Conservation (phyloP, 768 basidiomycete genomes). For the Zangia roseola region DNA sequence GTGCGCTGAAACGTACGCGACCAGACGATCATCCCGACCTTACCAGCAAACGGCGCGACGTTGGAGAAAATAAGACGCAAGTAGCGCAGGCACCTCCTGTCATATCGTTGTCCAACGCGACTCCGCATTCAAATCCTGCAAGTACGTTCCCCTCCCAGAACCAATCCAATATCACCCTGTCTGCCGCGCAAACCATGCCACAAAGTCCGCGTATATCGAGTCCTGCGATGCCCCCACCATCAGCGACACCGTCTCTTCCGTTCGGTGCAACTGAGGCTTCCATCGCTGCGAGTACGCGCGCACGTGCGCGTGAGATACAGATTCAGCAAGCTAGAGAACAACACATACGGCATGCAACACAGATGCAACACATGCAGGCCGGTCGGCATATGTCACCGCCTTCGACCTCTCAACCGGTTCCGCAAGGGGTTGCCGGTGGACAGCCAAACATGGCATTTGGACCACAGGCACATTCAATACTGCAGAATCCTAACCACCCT, state of each 20-base stretch:
- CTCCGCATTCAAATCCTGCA: slow-evolving; percentile 23
- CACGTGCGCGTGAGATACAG: slow-evolving; percentile 36
- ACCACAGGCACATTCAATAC: slow-evolving; percentile 42
- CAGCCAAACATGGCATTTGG: slow-evolving; percentile 25
- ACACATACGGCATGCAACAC: slow-evolving; percentile 33
- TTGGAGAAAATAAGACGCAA: slow-evolving; percentile 56
- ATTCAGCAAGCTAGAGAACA: slow-evolving; percentile 36
- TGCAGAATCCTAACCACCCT: slow-evolving; percentile 57
- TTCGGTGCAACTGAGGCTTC: slow-evolving; percentile 35
- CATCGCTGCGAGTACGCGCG: slow-evolving; percentile 30
- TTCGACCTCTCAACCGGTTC: slow-evolving; percentile 23
- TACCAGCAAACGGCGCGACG: slow-evolving; percentile 66
- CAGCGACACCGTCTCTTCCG: slow-evolving; percentile 29
- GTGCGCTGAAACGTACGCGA: slow-evolving; percentile 60
- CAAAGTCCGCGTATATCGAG: slow-evolving; percentile 35
- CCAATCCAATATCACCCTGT: slow-evolving; percentile 11
- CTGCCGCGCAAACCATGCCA: slow-evolving; percentile 15
- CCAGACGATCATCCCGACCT: slow-evolving; percentile 47
- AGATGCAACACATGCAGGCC: slow-evolving; percentile 34
- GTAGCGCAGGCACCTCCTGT: slow-evolving; percentile 41
- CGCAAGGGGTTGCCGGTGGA: slow-evolving; percentile 15
- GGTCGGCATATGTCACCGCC: slow-evolving; percentile 46
- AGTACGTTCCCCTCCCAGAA: slow-evolving; percentile 21
- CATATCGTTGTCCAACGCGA: slow-evolving; percentile 15
- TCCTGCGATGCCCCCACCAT: slow-evolving; percentile 31